These are phyloP conservation scores for Verticillium tricorpus DNA, from an alignment of 2,329 filamentous ascomycete genomes.

Conservation along the genomic window DNA sequence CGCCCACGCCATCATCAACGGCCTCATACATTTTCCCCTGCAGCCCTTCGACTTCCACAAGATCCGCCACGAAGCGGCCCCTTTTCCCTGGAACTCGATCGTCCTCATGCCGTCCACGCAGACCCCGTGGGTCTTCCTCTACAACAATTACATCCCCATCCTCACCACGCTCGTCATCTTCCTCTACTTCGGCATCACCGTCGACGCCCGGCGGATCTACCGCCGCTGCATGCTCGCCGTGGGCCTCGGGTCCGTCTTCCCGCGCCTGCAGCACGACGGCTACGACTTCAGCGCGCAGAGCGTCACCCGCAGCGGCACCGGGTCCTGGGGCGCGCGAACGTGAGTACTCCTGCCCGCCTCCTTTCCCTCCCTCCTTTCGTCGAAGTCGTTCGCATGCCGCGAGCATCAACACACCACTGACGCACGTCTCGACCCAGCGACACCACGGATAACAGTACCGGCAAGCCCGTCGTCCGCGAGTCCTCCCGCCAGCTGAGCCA, in stretches of 20 bases:
- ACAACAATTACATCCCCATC: constrained; percentile 45
- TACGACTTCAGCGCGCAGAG: constrained; percentile 13
- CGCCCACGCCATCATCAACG: constrained; percentile 35
- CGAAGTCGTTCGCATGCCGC: background rate
- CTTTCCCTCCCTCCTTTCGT: background rate
- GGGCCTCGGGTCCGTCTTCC: constrained; percentile 40
- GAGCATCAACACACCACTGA: background rate
- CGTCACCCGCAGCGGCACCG: background rate
- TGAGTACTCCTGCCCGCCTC: background rate
- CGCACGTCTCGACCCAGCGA: background rate
- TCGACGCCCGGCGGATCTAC: constrained; percentile 48
- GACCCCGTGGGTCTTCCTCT: constrained; percentile 34
- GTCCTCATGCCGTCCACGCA: constrained; percentile 37
- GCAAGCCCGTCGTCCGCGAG: constrained; percentile 15
- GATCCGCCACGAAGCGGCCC: constrained; percentile 31
- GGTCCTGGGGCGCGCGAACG: background rate
- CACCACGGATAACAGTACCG: constrained; percentile 1
- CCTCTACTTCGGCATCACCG: constrained; percentile 51
- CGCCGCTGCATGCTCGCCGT: constrained; percentile 30
- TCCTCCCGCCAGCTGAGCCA: constrained; percentile 14
- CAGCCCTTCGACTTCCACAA: constrained; percentile 33
- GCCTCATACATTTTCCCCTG: constrained; percentile 23
- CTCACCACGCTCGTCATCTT: constrained; percentile 43
- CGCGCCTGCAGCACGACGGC: constrained; percentile 25
- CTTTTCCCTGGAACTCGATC: constrained; percentile 42